Conservation (phyloP, 306 rosid species). For the Rubus idaeus region DNA sequence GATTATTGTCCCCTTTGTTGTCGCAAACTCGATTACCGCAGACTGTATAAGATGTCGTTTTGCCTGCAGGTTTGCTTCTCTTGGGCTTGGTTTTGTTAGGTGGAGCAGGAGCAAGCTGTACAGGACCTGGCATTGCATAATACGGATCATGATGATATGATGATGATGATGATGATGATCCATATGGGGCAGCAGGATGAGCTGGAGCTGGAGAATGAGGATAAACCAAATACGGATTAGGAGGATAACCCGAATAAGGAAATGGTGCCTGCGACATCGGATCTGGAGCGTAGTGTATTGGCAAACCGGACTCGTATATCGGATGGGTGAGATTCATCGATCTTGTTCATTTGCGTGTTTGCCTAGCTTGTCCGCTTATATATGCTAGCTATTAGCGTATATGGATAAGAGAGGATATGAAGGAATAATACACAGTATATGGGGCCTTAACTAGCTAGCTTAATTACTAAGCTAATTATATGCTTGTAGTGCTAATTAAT, state of each 20-base stretch:
- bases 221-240: conserved; percentile 11
- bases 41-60: neutral
- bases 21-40: conserved; percentile 4
- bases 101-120: conserved; percentile 7
- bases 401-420: neutral
- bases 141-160: neutral
- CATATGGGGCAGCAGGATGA: neutral
- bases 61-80: neutral
- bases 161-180: neutral
- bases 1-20: neutral
- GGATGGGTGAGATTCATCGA: conserved; percentile 4
- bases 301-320: neutral
- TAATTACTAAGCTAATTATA: neutral
- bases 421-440: neutral
- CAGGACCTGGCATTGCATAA: neutral
- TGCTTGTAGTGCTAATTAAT: neutral
- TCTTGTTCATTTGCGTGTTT: neutral
- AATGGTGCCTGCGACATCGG: neutral
- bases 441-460: conserved; percentile 7
- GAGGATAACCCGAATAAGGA: conserved; percentile 12
- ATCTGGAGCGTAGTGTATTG: neutral
- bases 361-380: neutral
- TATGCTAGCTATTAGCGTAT: neutral
- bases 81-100: neutral
- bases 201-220: conserved; percentile 14